Evolutionary conservation across 2,329 filamentous ascomycete species (phyloP).

Genomic region (Neoscytalidium dimidiatum): DNA sequence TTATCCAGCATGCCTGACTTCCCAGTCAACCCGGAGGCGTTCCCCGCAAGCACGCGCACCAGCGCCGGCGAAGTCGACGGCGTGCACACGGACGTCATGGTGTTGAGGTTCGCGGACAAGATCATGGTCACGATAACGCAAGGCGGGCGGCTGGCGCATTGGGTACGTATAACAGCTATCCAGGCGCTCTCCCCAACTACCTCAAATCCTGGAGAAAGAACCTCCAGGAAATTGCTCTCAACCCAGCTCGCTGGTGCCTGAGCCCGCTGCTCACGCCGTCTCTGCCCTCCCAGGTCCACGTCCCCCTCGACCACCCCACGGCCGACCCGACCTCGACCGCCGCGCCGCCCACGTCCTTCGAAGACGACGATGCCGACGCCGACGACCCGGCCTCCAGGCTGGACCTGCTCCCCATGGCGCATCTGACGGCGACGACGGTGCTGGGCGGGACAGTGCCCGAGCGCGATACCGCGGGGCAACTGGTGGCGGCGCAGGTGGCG

Average conservation of each 20-base stretch:
- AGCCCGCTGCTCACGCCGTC: background rate
- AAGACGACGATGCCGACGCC: constrained; percentile 52
- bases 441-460: constrained; percentile 79
- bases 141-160: constrained; percentile 82
- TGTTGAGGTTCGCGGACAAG: constrained; percentile 80
- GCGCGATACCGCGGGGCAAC: constrained; percentile 80
- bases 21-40: constrained; percentile 50
- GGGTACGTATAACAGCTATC: constrained; percentile 62
- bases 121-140: constrained; percentile 89
- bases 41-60: constrained; percentile 64
- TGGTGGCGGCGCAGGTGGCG: constrained; percentile 87
- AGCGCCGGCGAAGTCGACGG: constrained; percentile 64
- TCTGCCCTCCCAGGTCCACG: constrained; percentile 64
- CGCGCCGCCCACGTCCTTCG: constrained; percentile 31
- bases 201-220: background rate
- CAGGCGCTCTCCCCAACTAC: background rate
- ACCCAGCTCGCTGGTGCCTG: background rate
- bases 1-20: constrained; percentile 22
- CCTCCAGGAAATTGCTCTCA: background rate
- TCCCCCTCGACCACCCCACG: constrained; percentile 66
- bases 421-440: constrained; percentile 83
- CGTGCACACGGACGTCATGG: constrained; percentile 69
- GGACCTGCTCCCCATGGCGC: constrained; percentile 70
- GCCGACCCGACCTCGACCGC: constrained; percentile 61
- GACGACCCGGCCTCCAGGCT: too few species aligned